Percentiles rank a stretch among this genome's conserved stretches.
Conservation (phyloP, 2,329 filamentous ascomycete genomes). For the Gnomoniopsis sp. region DNA sequence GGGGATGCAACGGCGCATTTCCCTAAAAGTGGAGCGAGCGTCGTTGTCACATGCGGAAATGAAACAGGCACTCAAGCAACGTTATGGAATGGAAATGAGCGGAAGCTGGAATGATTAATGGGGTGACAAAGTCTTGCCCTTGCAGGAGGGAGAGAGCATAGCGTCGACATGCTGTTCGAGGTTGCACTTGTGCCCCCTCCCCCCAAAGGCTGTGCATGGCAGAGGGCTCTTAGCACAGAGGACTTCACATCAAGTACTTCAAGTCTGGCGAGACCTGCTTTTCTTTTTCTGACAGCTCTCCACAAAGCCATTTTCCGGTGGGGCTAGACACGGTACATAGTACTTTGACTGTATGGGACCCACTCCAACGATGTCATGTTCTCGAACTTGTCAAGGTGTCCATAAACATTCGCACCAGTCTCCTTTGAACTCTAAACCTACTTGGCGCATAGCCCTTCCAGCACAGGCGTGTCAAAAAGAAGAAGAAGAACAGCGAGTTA, state of each 20-base stretch:
- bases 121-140: background rate
- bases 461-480: slow-evolving; percentile 8
- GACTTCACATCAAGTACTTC: background rate
- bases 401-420: too few relatives aligned
- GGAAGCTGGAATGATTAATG: background rate
- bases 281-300: too few relatives aligned
- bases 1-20: background rate
- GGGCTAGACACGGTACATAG: too few relatives aligned
- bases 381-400: too few relatives aligned
- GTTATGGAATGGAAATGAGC: background rate
- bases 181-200: background rate
- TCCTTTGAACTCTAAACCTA: too few relatives aligned
- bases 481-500: slow-evolving; percentile 9
- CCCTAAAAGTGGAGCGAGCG: background rate
- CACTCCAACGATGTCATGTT: too few relatives aligned
- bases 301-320: too few relatives aligned
- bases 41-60: background rate
- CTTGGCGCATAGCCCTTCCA: too few relatives aligned
- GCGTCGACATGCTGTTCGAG: background rate
- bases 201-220: too few relatives aligned
- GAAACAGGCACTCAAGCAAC: background rate
- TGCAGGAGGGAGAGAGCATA: background rate
- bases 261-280: too few relatives aligned
- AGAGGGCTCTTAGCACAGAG: too few relatives aligned
- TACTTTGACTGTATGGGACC: too few relatives aligned